Evolutionary conservation across 2,329 filamentous ascomycete genomes (phyloP), one percentile per base, ranked within the genome.

Genomic region (Neofusicoccum umdonicola): DNA sequence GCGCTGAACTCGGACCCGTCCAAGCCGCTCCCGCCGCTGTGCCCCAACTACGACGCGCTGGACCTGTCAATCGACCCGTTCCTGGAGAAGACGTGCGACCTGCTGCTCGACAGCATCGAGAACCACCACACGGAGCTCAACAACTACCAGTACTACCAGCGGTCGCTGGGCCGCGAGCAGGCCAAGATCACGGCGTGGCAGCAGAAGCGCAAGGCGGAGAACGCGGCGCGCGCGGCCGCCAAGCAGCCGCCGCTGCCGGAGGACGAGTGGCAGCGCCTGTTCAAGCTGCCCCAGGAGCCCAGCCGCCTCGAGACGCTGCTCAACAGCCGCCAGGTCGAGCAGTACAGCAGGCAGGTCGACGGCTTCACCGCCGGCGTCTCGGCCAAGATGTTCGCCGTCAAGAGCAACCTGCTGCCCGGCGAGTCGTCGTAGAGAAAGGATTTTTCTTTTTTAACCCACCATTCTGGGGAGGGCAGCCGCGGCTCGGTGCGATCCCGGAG

Each of bases 141-240:
- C 88, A 99, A 99, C 86, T 95, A 96, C 83, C 93, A 97, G 80
- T 92, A 90, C 86, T 97, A 97, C 84, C 93, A 97, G 82, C 88
- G 95, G 74, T 93, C 96, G 75, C 85, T 98, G 65, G 90, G 89
- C 62, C 91, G 95, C 72, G 95, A 99, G 83, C 95, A 99, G 83
- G 83, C 90, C 73, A 99, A 98, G 87, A 97, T 99, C 73, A 89
- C 91, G 63, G 90, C 93, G 69, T 99, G 95, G 95, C 94, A 98
- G 82, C 83, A 89, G 67, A 98, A 99, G 88, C 90, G 95, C 76
- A 96, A 97, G 84, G 89, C 92, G 15, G 95, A 99, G 86, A 99
- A 99, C 76, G 89, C 90, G 35, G 90, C 89, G 66, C 88, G 95
- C 65, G 85, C 86, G 65, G 88, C 92, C 42, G 90, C 94, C 70